Evolutionary conservation across 192 early-diverging fungal species (phyloP).

Genomic region (Rhizophagus clarus): DNA sequence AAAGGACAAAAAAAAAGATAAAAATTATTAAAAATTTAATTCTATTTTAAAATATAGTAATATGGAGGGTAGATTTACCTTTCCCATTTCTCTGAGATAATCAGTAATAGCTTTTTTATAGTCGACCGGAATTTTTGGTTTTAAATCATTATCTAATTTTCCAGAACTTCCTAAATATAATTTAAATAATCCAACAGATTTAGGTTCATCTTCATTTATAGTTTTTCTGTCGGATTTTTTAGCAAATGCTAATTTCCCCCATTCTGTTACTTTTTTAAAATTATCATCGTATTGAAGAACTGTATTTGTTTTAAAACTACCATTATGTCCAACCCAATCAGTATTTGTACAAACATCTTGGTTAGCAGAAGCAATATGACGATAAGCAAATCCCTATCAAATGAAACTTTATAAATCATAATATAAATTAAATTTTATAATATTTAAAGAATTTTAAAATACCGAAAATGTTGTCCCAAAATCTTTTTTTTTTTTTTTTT

Average conservation of each 20-base stretch:
- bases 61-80: not conserved
- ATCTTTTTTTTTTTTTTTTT: too few relatives aligned
- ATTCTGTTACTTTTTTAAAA: not conserved
- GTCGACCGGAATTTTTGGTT: not conserved
- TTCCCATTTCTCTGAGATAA: not conserved
- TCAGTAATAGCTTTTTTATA: constrained; percentile 10
- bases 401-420: too few relatives aligned
- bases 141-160: not conserved
- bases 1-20: not conserved
- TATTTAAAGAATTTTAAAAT: too few relatives aligned
- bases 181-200: not conserved
- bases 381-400: too few relatives aligned
- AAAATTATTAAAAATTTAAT: not conserved
- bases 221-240: not conserved
- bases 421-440: too few relatives aligned
- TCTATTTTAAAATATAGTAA: too few relatives aligned
- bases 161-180: not conserved
- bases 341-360: not conserved
- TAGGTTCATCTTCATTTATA: not conserved
- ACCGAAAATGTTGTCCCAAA: too few relatives aligned
- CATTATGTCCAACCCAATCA: not conserved
- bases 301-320: not conserved
- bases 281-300: not conserved
- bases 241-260: not conserved
- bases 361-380: too few relatives aligned